These are phyloP conservation scores for Orbilia ellipsospora DNA, from an alignment of 2,329 filamentous ascomycete genomes.

Conservation along the genomic window DNA sequence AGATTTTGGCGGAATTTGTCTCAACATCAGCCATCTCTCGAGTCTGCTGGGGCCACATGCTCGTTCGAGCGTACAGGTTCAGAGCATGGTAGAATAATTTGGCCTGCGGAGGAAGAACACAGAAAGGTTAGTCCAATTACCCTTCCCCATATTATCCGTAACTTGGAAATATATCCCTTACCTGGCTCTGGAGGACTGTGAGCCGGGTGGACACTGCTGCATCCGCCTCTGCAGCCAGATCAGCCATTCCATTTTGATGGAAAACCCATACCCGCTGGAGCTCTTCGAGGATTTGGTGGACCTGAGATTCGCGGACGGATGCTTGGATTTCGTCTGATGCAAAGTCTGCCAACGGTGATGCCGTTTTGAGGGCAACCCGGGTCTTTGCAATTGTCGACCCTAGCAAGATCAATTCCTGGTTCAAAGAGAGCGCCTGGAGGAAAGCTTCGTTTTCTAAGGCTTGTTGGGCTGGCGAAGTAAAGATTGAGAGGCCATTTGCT, in stretches of 20 bases:
- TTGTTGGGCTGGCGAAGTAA: conserved; percentile 60
- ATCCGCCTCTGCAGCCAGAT: conserved; percentile 54
- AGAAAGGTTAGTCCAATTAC: conserved; percentile 56
- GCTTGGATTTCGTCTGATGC: conserved; percentile 50
- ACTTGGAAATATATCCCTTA: conserved; percentile 40
- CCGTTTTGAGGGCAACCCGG: conserved; percentile 35
- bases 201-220: conserved; percentile 46
- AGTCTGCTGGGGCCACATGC: conserved; percentile 67
- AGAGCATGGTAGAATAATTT: conserved; percentile 66
- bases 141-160: too few relatives aligned
- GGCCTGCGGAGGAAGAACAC: conserved; percentile 60
- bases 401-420: conserved; percentile 58
- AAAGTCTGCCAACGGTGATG: conserved; percentile 55
- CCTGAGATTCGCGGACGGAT: conserved; percentile 41
- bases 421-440: conserved; percentile 54
- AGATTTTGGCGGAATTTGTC: conserved; percentile 64
- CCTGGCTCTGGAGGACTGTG: conserved; percentile 61
- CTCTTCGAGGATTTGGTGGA: conserved; percentile 46
- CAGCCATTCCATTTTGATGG: conserved; percentile 46
- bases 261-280: conserved; percentile 48
- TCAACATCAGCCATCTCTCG: conserved; percentile 64
- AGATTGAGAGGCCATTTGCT: conserved; percentile 60
- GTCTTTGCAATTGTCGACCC: conserved; percentile 53
- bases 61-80: conserved; percentile 68
- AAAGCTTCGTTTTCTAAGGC: conserved; percentile 62